Evolutionary conservation across 306 rosid species (phyloP).

Genomic region (Prunus mongolica): DNA sequence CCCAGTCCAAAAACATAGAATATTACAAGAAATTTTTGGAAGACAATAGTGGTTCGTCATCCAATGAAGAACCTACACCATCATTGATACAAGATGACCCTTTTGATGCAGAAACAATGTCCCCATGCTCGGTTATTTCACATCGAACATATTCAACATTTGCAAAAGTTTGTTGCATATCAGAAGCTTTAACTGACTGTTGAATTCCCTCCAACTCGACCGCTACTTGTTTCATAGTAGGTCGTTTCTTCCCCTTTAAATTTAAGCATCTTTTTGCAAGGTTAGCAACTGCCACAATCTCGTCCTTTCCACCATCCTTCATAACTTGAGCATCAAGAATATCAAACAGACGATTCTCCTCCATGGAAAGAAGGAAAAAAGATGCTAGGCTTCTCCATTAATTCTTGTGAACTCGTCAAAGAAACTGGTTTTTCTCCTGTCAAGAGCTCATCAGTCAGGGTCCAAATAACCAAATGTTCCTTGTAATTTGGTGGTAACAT

Average conservation of each 20-base stretch:
- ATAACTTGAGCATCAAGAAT: not conserved
- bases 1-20: no score
- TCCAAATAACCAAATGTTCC: slow-evolving; percentile 8
- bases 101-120: not conserved
- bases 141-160: not conserved
- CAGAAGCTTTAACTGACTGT: not conserved
- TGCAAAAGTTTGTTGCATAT: not conserved
- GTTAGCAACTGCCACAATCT: not conserved
- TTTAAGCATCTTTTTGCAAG: slow-evolving; percentile 7
- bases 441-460: slow-evolving; percentile 5
- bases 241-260: not conserved
- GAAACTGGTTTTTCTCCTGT: not conserved
- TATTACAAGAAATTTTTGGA: no score
- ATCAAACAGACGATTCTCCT: not conserved
- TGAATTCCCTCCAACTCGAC: slow-evolving; percentile 14
- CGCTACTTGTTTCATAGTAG: not conserved
- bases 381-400: not conserved
- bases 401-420: not conserved
- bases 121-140: slow-evolving; percentile 2
- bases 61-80: not conserved
- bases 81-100: not conserved
- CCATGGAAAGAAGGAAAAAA: not conserved
- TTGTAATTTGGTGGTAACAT: not conserved
- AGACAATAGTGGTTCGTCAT: not conserved
- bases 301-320: not conserved